Evolutionary conservation across 805 yeast species (phyloP).

Genomic region (Hanseniaspora nectarophila): DNA sequence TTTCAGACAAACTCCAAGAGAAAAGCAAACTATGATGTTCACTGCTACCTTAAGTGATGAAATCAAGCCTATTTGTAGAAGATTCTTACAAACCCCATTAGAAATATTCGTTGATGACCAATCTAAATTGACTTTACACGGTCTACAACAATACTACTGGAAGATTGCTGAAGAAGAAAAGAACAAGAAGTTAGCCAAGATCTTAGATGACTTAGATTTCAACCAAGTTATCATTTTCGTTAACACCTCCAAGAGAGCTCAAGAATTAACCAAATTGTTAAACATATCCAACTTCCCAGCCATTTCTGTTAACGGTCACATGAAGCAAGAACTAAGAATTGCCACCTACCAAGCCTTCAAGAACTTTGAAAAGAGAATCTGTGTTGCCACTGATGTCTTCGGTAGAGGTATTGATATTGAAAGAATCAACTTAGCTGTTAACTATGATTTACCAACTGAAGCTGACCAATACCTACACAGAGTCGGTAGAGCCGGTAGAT

Average conservation of each 20-base stretch:
- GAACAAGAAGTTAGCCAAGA: slow-evolving; percentile 82
- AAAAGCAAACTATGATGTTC: slow-evolving; percentile 98
- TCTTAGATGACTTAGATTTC: slow-evolving; percentile 87
- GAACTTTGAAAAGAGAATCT: slow-evolving; percentile 96
- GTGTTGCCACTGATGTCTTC: slow-evolving; percentile 95
- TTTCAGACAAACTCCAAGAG: slow-evolving; percentile 94
- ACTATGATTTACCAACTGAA: slow-evolving; percentile 90
- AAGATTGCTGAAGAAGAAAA: slow-evolving; percentile 83
- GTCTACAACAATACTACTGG: slow-evolving; percentile 91
- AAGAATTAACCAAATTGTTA: slow-evolving; percentile 76
- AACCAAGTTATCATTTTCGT: slow-evolving; percentile 97
- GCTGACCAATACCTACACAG: slow-evolving; percentile 98
- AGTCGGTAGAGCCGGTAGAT: slow-evolving; percentile 99
- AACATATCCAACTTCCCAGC: slow-evolving; percentile 93
- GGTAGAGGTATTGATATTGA: slow-evolving; percentile 99
- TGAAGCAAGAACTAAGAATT: slow-evolving; percentile 96
- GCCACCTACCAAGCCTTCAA: slow-evolving; percentile 91
- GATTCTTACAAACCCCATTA: slow-evolving; percentile 94
- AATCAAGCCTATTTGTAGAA: slow-evolving; percentile 91
- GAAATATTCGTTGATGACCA: slow-evolving; percentile 97
- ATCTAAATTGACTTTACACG: slow-evolving; percentile 92
- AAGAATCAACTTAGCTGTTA: slow-evolving; percentile 94
- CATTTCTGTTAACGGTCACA: slow-evolving; percentile 88
- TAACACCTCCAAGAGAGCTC: slow-evolving; percentile 80
- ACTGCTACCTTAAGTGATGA: slow-evolving; percentile 91